Evolutionary conservation across 345 rosid species (phyloP).

Genomic region (Euphorbia tirucalli): DNA sequence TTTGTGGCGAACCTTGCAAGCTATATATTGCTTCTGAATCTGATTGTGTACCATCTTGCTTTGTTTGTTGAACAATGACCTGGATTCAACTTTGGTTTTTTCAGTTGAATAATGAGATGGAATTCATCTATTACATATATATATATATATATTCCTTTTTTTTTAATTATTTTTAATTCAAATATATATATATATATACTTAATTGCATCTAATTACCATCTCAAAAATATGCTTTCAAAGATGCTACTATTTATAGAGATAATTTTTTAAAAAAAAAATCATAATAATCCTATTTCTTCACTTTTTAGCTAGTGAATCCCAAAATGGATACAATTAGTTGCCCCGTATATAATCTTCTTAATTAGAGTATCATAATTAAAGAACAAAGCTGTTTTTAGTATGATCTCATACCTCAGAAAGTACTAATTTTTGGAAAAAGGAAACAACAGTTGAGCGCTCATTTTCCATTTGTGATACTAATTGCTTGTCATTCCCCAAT

Average conservation of each 20-base stretch:
- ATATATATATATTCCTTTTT: too few species aligned
- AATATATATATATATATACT: too few species aligned
- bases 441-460: too few species aligned
- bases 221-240: conserved; percentile 9
- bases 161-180: conserved; percentile 11
- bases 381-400: too few species aligned
- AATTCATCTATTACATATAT: conserved; percentile 39
- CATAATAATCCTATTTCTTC: too few species aligned
- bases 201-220: conserved; percentile 9
- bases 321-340: too few species aligned
- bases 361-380: not conserved
- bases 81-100: conserved; percentile 52
- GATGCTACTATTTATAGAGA: conserved; percentile 3
- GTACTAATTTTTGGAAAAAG: too few species aligned
- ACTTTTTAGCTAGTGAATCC: too few species aligned
- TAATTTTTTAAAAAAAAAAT: too few species aligned
- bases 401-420: too few species aligned
- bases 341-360: too few species aligned
- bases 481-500: not conserved
- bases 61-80: conserved; percentile 66
- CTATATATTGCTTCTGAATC: conserved; percentile 40
- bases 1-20: conserved; percentile 85
- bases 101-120: conserved; percentile 52
- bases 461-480: not conserved
- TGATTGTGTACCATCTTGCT: too few species aligned